These are phyloP conservation scores for Moricandia arvensis DNA, from an alignment of 345 rosid species.

Conservation along the genomic window DNA sequence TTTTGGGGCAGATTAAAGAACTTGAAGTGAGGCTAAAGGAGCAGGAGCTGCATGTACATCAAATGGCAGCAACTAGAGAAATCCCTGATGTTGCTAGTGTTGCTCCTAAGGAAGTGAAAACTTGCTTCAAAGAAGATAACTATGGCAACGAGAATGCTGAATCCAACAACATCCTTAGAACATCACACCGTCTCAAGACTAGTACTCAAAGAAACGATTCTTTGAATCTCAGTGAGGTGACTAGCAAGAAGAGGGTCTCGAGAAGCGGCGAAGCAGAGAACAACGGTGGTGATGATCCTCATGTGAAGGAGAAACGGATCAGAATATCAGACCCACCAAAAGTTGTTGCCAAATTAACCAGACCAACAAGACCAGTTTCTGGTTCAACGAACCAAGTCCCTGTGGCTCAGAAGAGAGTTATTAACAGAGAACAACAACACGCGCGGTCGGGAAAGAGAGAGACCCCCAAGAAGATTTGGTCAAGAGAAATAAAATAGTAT, in stretches of 20 bases:
- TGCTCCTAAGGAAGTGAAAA: conserved; percentile 55
- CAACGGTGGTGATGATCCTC: conserved; percentile 26
- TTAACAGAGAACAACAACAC: conserved; percentile 52
- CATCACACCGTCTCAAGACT: conserved; percentile 53
- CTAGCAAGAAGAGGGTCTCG: conserved; percentile 60
- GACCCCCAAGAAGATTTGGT: conserved; percentile 75
- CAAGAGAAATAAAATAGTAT: conserved; percentile 42
- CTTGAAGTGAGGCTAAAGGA: conserved; percentile 71
- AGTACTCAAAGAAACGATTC: conserved; percentile 39
- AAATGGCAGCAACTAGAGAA: conserved; percentile 37
- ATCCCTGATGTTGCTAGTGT: conserved; percentile 38
- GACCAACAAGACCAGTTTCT: conserved; percentile 50
- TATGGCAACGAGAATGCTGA: conserved; percentile 46
- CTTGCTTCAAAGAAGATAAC: conserved; percentile 45
- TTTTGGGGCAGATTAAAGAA: conserved; percentile 78
- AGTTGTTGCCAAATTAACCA: conserved; percentile 43
- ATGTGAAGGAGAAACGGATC: conserved; percentile 50
- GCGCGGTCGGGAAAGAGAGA: conserved; percentile 52
- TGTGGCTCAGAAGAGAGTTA: conserved; percentile 49
- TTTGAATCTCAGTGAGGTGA: conserved; percentile 34
- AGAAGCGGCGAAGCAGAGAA: conserved; percentile 82
- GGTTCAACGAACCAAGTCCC: conserved; percentile 34
- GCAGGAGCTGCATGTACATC: conserved; percentile 57
- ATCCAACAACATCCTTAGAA: conserved; percentile 51
- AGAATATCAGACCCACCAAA: conserved; percentile 85